Evolutionary conservation across 2,329 filamentous ascomycete genomes (phyloP).

Genomic region (Diaporthe destruens): DNA sequence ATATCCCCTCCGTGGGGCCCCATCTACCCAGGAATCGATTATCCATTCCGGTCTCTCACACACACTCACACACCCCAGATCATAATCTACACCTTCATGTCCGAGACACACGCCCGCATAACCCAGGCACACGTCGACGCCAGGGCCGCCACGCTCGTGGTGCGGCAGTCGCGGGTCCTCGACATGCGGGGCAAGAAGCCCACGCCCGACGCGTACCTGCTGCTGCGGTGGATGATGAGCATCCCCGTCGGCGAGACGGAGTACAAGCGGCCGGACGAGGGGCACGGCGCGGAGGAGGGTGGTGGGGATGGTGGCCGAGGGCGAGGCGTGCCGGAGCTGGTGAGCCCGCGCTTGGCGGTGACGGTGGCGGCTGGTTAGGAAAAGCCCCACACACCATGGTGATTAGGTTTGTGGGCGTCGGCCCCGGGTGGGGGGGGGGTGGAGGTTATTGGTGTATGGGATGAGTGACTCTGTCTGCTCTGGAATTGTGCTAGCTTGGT

Average conservation of each 20-base stretch:
- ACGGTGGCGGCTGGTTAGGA: not conserved
- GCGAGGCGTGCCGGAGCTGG: not conserved
- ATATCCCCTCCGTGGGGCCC: not conserved
- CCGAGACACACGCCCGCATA: not conserved
- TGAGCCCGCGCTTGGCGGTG: too few relatives aligned
- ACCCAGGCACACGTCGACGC: not conserved
- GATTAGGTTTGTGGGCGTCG: not conserved
- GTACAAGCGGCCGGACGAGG: not conserved
- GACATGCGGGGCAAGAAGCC: not conserved
- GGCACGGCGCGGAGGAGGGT: not conserved
- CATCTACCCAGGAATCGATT: not conserved
- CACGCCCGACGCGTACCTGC: not conserved
- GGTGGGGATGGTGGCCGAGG: not conserved
- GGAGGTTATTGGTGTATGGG: too few relatives aligned
- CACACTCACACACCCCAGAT: not conserved
- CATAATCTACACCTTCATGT: not conserved
- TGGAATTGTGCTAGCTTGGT: too few relatives aligned
- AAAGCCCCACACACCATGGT: too few relatives aligned
- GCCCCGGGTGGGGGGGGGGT: too few relatives aligned
- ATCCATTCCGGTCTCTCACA: too few relatives aligned
- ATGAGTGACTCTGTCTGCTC: too few relatives aligned
- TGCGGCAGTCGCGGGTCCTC: not conserved
- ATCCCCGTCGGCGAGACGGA: not conserved
- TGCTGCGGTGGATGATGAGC: slow-evolving; percentile 6
- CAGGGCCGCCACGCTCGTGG: not conserved